Base-by-base conservation (phyloP, 345 rosid genomes). In the Gossypium turneri region DNA sequence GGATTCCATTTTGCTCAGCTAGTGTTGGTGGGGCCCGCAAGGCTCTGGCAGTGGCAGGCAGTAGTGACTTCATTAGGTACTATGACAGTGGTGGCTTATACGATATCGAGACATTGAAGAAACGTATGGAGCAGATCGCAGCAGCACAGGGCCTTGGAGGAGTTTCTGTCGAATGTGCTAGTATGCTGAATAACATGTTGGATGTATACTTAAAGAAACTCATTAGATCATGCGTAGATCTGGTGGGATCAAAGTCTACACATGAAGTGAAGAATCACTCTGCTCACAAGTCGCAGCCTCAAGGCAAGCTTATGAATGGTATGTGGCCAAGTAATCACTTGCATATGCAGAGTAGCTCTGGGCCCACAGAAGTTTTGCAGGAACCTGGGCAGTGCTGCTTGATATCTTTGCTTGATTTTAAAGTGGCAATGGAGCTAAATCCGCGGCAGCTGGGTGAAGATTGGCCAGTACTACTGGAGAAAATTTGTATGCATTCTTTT, bases 351-450 rank as follows among this genome's bases (percentile, higher is more conserved):
- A 79, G 72, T 77, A 79, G 81, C 76, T 76, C 83, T 79, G 89
- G 84, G 64, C 72, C 78, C 20, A 53, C 61, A 44, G 90, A 85
- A 77, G 79, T 78, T 45, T 66, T 75, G 73, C 92, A 86, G 73
- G 93, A 86, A 22, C 88, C 76, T 67, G 81, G 84, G 70, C 80
- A 75, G 6, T 84, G 68, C 12, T 72, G 73, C 76, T 79, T 89
- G 41, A 81, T 93, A 81, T 93, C 98, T 75, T 65, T 93, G 82
- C 91, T 74, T 82, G 98, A 95, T 86, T 95, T 95, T 73, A 90
- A 92, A 85, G 93, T 89, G 76, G 97, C 99, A 9, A 90, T 92
- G 98, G 97, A 93, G 86, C 84, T 93, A 73, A 91, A 90, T 82
- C 97, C 97, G 2, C 92, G 84, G 80, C 97, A 90, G 78, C 91